Evolutionary conservation across 164 flowering plant genomes (phyloP), one percentile per base, ranked within the genome.

Genomic region (Platanus orientalis): DNA sequence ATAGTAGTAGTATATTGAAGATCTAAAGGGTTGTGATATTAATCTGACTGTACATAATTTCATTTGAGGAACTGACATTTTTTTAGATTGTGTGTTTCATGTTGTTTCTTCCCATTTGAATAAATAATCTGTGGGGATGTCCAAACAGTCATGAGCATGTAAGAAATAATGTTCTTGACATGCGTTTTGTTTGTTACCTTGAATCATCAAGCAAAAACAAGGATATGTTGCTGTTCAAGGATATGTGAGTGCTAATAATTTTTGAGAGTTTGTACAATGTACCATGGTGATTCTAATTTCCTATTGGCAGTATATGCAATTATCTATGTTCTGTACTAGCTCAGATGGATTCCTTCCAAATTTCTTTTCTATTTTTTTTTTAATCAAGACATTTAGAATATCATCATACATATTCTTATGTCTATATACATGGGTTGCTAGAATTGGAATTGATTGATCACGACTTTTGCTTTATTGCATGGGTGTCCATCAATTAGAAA

Each of bases 11-110:
- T 36, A 63, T 68, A 70, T 63, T 55, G 57, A 48, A 56, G 53
- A n/a, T n/a, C 24, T 27, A 55, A 63, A 64, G 52, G 73, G 54
- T 61, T 61, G 57, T 48, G 53, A 24, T 49, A 29, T 60, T 54
- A 64, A 58, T 32, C 12, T 67, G 65, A 65, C 27, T 78, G 77
- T 78, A 75, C 64, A 78, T 68, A 53, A 48, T 72, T 14, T n/a
- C 34, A 48, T 52, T 39, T 61, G 55, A 48, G 64, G 47, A 62
- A 60, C 63, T 74, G 52, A 64, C 66, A 50, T 54, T 61, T 12
- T n/a, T 44, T 61, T 45, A 64, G 66, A 71, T 49, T 20, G 62
- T 51, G 14, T 9, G 51, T 49, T 59, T 32, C 26, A 36, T 65
- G 42, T 64, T 23, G 9, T 29, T 56, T 60, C 14, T 23, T 57